Evolutionary conservation across 352 stramenopile species (phyloP), one percentile per base, ranked within the genome.

Genomic region (Phytophthora sansomeana): DNA sequence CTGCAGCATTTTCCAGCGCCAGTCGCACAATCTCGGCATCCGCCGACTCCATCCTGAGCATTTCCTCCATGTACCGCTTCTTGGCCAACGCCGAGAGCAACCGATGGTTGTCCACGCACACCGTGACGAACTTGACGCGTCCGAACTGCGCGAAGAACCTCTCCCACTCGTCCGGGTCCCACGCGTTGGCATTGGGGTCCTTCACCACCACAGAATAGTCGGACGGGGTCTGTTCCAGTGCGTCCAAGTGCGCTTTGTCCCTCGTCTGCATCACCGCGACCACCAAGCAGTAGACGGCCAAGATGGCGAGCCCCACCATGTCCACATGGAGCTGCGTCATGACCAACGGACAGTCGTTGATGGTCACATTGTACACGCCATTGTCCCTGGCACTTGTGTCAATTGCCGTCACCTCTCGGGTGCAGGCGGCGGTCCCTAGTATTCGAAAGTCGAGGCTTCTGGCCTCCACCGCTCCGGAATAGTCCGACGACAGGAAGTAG

Each of bases 171-270:
- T 90, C 75, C 10, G 85, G 74, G 11, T 86, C 63, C 65, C 81
- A 89, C 9, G 83, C 81, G 51, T 91, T 81, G 8, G 57, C 59
- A 53, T 93, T 76, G 24, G 87, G 87, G 54, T 95, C 87, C 35
- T 91, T 85, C 28, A 95, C 71, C 11, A 91, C 63, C 8, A 95
- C 55, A 11, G 79, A 77, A 65, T 95, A 95, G 61, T 95, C 87
- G 14, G 86, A 74, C 5, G 83, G 58, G 0, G 86, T 93, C 53
- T 93, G 85, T 48, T 90, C 71, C 58, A 83, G 63, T 21, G 74
- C 75, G 53, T 90, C 81, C 35, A 92, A 66, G 29, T 69, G 77
- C 9, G 66, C 66, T 49, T 87, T 78, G 21, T 74, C 67, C 13
- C 72, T 69, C 33, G 72, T 74, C 58, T 89, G 80, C 21, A 78